phyloP scores from a whole-genome alignment of 2,329 filamentous ascomycete genomes.

The Fusarium nygamai region DNA sequence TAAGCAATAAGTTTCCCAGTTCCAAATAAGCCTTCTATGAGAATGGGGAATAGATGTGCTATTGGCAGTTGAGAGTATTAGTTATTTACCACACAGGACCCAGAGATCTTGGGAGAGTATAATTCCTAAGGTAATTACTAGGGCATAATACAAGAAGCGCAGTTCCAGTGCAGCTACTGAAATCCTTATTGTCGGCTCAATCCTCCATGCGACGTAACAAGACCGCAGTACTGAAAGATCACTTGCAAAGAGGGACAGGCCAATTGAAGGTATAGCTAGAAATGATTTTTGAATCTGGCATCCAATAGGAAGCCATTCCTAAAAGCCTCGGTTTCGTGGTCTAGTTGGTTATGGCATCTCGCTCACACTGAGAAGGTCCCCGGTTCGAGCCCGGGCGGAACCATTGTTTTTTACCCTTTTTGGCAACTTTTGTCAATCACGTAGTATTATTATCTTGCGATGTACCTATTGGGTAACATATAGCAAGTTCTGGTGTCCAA shows the following conservation, averaged over 20 bases:
- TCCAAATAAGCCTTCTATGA: not conserved
- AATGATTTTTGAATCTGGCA: rapidly evolving
- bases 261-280: rapidly evolving
- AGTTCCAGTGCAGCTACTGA: rapidly evolving
- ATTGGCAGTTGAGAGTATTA: not conserved
- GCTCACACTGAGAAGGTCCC: constrained; percentile 10
- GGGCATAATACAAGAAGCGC: rapidly evolving
- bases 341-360: constrained; percentile 12
- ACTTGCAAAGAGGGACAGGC: rapidly evolving
- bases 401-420: not conserved
- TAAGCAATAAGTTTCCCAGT: too few species aligned
- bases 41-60: not conserved
- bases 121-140: too few species aligned
- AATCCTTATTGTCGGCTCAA: rapidly evolving
- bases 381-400: constrained; percentile 12
- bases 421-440: rapidly evolving
- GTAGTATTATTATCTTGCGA: not conserved
- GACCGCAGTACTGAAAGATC: rapidly evolving
- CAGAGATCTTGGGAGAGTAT: rapidly evolving
- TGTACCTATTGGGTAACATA: too few species aligned
- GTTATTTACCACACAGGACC: rapidly evolving
- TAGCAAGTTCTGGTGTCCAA: too few species aligned
- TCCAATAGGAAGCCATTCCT: not conserved
- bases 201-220: rapidly evolving
- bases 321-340: not conserved